Evolutionary conservation across 2,329 filamentous ascomycete species (phyloP).

Genomic region (Chrysosporium keratinophilum): DNA sequence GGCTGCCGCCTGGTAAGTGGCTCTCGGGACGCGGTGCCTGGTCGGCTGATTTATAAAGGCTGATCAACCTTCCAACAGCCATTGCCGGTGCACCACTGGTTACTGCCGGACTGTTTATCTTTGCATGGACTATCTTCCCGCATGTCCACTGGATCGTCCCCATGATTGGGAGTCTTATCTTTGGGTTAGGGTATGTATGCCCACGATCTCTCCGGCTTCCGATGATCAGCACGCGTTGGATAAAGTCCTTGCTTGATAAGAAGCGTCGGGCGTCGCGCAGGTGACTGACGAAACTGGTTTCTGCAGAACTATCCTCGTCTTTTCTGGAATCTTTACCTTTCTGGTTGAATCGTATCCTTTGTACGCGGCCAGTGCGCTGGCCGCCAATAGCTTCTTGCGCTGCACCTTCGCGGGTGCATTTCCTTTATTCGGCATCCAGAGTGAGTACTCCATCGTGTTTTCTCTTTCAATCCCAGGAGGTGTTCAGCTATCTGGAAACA

Average conservation of each 20-base stretch:
- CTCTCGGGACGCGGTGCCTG: slow-evolving; percentile 24
- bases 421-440: slow-evolving; percentile 59
- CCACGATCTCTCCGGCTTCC: not conserved
- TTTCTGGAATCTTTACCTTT: slow-evolving; percentile 80
- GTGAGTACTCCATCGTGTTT: slow-evolving; percentile 23
- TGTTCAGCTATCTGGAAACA: not conserved
- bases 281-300: slow-evolving; percentile 8
- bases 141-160: slow-evolving; percentile 65
- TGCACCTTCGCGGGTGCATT: slow-evolving; percentile 71
- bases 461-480: not conserved
- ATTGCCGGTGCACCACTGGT: slow-evolving; percentile 67
- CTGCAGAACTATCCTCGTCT: slow-evolving; percentile 61
- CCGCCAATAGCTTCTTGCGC: slow-evolving; percentile 71
- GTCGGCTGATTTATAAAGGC: slow-evolving; percentile 14
- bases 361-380: slow-evolving; percentile 53
- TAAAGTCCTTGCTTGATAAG: not conserved
- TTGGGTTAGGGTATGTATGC: slow-evolving; percentile 54
- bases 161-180: slow-evolving; percentile 61
- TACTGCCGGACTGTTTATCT: slow-evolving; percentile 74
- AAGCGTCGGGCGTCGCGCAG: not conserved
- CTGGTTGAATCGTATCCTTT: slow-evolving; percentile 53
- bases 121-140: slow-evolving; percentile 72
- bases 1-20: slow-evolving; percentile 56
- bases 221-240: slow-evolving; percentile 1
- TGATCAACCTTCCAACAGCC: slow-evolving; percentile 25